These are phyloP conservation scores for Coemansia reversa DNA, from an alignment of 192 early-diverging fungal genomes.

Conservation along the genomic window DNA sequence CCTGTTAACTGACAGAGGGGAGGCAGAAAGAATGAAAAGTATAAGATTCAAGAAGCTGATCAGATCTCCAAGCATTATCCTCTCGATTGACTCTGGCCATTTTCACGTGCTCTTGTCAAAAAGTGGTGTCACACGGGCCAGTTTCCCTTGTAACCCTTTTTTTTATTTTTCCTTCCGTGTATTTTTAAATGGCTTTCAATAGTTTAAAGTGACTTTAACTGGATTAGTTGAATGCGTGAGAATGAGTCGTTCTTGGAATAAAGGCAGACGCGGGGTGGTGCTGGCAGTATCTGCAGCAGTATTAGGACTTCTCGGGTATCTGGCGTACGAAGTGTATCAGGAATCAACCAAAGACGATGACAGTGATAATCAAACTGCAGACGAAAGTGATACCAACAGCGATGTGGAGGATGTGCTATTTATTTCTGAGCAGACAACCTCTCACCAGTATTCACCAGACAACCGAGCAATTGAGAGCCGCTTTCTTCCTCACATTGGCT, in stretches of 20 bases:
- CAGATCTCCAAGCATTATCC: too few species aligned
- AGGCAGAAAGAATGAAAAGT: too few species aligned
- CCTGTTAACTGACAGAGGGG: too few species aligned
- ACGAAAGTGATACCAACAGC: slow-evolving; percentile 6
- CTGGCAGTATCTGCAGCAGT: slow-evolving; percentile 13
- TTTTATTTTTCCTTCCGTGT: too few species aligned
- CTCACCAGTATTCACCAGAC: background rate
- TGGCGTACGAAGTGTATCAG: slow-evolving; percentile 30
- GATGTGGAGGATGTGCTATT: slow-evolving; percentile 6
- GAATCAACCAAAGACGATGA: slow-evolving; percentile 5
- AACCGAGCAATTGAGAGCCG: background rate
- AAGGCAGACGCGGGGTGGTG: slow-evolving; percentile 15
- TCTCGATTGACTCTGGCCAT: too few species aligned
- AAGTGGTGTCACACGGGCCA: too few species aligned
- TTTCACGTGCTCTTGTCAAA: too few species aligned
- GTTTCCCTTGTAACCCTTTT: too few species aligned
- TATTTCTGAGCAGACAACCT: background rate
- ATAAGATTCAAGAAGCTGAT: too few species aligned
- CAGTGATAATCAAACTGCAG: slow-evolving; percentile 6
- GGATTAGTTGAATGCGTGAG: background rate
- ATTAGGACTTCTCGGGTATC: slow-evolving; percentile 14
- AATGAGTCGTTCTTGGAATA: slow-evolving; percentile 28
- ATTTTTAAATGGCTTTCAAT: too few species aligned
- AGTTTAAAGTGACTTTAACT: too few species aligned
- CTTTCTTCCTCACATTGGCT: background rate